phyloP scores from a whole-genome alignment of 305 asterid genomes.

The Fraxinus sp. region DNA sequence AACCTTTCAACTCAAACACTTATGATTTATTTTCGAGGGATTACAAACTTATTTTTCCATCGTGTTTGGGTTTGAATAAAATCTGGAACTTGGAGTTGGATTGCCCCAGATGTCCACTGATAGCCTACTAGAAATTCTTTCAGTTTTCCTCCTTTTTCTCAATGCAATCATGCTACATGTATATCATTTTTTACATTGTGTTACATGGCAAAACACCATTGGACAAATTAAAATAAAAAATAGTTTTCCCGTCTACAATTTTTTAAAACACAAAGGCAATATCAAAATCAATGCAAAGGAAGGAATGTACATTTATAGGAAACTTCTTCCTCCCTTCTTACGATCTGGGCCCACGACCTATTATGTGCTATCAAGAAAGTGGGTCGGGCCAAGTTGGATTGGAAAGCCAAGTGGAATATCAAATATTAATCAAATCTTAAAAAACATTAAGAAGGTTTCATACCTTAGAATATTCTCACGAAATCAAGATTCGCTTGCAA shows the following conservation, averaged over 20 bases:
- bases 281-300: too few relatives aligned
- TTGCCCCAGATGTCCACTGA: background rate
- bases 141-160: background rate
- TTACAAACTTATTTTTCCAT: background rate
- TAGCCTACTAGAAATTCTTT: background rate
- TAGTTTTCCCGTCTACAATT: too few relatives aligned
- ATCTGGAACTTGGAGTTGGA: background rate
- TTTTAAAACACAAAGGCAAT: too few relatives aligned
- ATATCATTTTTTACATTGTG: too few relatives aligned
- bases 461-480: background rate
- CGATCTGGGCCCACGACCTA: background rate
- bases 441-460: background rate
- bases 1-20: background rate
- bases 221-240: too few relatives aligned
- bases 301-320: background rate
- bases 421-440: background rate
- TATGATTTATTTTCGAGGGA: background rate
- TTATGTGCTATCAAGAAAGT: background rate
- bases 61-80: background rate
- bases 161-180: background rate
- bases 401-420: background rate
- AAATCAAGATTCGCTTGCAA: background rate
- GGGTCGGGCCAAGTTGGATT: background rate
- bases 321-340: constrained; percentile 22
- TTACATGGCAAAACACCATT: too few relatives aligned